Evolutionary conservation across 768 basidiomycete genomes (phyloP), one percentile per base, ranked within the genome.

Genomic region (Amanita muscaria): DNA sequence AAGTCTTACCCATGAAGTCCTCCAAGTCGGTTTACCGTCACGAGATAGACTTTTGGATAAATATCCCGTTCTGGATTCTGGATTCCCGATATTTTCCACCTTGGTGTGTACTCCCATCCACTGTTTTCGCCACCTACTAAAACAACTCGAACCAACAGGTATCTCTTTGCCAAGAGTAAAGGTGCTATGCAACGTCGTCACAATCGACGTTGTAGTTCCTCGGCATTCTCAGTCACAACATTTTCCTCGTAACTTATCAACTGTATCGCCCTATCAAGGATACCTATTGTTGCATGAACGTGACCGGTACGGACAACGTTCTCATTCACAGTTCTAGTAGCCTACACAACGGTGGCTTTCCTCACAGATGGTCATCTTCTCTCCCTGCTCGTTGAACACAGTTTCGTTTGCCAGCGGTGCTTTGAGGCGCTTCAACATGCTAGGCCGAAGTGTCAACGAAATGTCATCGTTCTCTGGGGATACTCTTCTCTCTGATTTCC

Each of bases 41-140:
- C n/a, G 14, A 27, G 22, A 3, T 34, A 41, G 38, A 40, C 25
- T 47, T 47, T 27, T 47, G 46, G 46, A 47, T 47, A 14, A 47
- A 47, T 19, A 47, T 47, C 29, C 32, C 33, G 21, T 31, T 47
- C 16, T 47, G 38, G 46, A 47, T 68, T 18, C 51, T 71, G 14
- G 68, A 64, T 72, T 40, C 69, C 70, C 14, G 69, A 67, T 27
- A 58, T 68, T 8, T 53, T 72, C 29, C 69, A 73, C 49, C 69
- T 24, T 70, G 66, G 69, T 68, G 48, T 48, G 51, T 50, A 19
- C 19, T 15, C n/a, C n/a, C 9, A 33, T 18, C 12, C 19, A 16
- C 22, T 10, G 12, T 2, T 37, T 4, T 32, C 18, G 5, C 34
- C 24, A 1, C n/a, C 14, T 7, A 10, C 19, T 45, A n/a, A 37